phyloP scores from a whole-genome alignment of 176 grass and related monocot genomes.

The Poa annua region DNA sequence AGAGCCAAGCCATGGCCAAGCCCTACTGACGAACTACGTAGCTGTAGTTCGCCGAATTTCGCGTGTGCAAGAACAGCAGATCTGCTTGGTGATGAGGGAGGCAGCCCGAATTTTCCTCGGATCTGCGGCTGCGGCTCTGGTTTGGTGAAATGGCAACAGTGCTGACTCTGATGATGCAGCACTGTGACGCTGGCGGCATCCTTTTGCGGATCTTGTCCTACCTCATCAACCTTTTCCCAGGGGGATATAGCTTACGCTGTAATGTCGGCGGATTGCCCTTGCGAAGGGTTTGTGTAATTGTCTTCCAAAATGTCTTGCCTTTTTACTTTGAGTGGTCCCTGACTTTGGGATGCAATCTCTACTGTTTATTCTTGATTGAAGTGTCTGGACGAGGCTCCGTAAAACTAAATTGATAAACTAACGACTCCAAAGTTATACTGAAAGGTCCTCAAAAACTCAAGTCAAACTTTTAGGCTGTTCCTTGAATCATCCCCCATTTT shows the following conservation, averaged over 20 bases:
- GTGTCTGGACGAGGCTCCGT: neutral
- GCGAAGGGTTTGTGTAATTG: neutral
- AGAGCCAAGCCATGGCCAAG: neutral
- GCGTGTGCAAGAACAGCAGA: neutral
- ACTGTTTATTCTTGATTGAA: neutral
- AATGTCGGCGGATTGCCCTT: neutral
- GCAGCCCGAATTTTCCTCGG: neutral
- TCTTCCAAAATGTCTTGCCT: neutral
- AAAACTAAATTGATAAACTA: neutral
- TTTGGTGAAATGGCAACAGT: neutral
- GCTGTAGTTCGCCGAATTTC: neutral
- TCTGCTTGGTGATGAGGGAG: neutral
- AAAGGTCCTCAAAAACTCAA: neutral
- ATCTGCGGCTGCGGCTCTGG: neutral
- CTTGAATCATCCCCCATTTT: too few species aligned
- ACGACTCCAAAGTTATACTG: neutral
- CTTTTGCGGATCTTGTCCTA: conserved; percentile 55
- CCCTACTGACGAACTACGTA: neutral
- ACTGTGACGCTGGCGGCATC: conserved; percentile 14
- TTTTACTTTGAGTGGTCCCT: conserved; percentile 29
- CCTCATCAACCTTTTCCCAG: conserved; percentile 31
- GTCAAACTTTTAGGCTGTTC: neutral
- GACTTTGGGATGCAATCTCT: neutral
- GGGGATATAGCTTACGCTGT: neutral
- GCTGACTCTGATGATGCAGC: neutral